Evolutionary conservation across 306 rosid genomes (phyloP), one percentile per base, ranked within the genome.

Genomic region (Mimosa bimucronata): DNA sequence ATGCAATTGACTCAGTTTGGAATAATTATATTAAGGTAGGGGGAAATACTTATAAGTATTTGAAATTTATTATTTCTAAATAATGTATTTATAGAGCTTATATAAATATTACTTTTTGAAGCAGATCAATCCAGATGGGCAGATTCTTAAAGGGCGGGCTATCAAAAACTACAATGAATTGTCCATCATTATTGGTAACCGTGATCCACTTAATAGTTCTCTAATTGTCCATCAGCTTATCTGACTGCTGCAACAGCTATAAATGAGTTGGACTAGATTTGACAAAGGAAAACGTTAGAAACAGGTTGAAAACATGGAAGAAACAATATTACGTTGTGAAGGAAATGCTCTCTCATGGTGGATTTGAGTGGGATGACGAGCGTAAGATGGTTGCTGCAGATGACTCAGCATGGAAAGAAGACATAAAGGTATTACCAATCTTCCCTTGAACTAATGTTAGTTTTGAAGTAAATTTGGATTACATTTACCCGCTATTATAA

Each of bases 51-150:
- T 82, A n/a, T n/a, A n/a, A n/a, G 52, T 48, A 44, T 52, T 3
- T 18, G 67, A 37, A 50, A 48, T 72, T 74, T 67, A 25, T 67
- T 31, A 44, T 79, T 79, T 77, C 74, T 67, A 58, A 42, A 76
- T 69, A 68, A 61, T 79, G n/a, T 58, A 44, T 31, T 28, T 72
- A 23, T 28, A 30, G 14, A 62, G 37, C 76, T 79, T 57, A 65
- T 78, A 34, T 71, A 53, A 62, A 61, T 52, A 11, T 41, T 42
- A 62, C 58, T 71, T 76, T 73, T 62, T 81, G 79, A 41, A 37
- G 44, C 89, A 84, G 88, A 77, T 69, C 71, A 86, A 84, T 81
- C 85, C 88, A 31, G 88, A 88, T 74, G 89, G 86, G 82, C 88
- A 86, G 69, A 40, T 82, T 71, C 88, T 86, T 48, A 82, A 86